Evolutionary conservation across 129 eudicot genomes (phyloP), one percentile per base, ranked within the genome.

Genomic region (Flaveria linearis): DNA sequence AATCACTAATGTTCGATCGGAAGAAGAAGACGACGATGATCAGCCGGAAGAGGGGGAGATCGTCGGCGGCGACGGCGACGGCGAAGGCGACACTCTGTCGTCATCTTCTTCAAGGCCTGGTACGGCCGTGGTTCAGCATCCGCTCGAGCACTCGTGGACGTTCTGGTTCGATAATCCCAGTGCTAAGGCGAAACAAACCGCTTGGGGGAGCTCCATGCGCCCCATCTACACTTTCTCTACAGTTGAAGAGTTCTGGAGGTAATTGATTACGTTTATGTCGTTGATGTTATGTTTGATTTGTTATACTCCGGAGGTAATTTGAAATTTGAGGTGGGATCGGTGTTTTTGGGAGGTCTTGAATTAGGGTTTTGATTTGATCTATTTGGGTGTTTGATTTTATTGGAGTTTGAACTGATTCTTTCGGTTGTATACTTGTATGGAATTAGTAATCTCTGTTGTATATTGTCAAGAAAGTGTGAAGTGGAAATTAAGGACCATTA

Each of bases 181-280:
- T 18, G 86, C 85, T n/a, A 92, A 86, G 52, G 28, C 90, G 6
- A 92, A 72, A 17, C 85, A 82, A 69, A 78, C 69, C 16, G 79
- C 81, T 43, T 93, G 97, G 98, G 97, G 97, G 2, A 84, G 87
- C 53, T 87, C 91, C 11, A 84, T 87, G 60, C 88, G 91, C 66
- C 85, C 93, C n/a, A 78, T 93, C 74, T 87, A 90, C 81, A 93
- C 98, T 75, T 93, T 93, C 82, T 87, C 96, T 15, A 74, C 96
- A n/a, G 93, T 85, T 45, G 96, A 93, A 78, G 87, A 85, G 18
- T 93, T 93, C 73, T 93, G 97, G 97, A 85, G 98, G 98, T 88
- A 45, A 6, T 39, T 7, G 62, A 26, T 58, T 36, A 16, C 17
- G 45, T 9, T 1, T 22, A 62, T 72, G 4, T 50, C 18, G 45